Evolutionary conservation across 2,329 filamentous ascomycete genomes (phyloP).

Genomic region (Xylariaceae sp.): DNA sequence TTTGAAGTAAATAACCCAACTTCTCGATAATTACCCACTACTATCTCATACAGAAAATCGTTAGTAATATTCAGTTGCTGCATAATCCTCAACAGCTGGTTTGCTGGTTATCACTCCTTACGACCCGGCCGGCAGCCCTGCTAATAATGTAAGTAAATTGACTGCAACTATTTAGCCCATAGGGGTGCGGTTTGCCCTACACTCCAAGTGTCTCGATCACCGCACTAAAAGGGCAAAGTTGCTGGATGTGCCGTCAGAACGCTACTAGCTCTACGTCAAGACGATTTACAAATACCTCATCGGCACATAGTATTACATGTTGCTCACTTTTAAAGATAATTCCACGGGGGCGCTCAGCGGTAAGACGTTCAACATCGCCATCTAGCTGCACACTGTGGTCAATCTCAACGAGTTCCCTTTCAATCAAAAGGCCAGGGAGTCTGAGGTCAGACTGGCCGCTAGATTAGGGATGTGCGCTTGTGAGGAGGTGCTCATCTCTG

Average conservation of each 20-base stretch:
- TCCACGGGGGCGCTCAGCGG: conserved; percentile 52
- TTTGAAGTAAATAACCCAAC: no score
- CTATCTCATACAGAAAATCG: no score
- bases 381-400: conserved; percentile 55
- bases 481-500: not conserved
- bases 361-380: conserved; percentile 70
- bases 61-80: no score
- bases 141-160: conserved; percentile 29
- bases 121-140: conserved; percentile 47
- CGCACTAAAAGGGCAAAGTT: conserved; percentile 55
- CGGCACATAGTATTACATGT: conserved; percentile 63
- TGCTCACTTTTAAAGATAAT: conserved; percentile 61
- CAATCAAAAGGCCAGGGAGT: not conserved
- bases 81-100: not conserved
- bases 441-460: not conserved
- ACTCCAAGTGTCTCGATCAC: conserved; percentile 47
- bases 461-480: not conserved
- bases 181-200: conserved; percentile 45
- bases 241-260: conserved; percentile 56
- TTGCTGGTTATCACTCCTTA: conserved; percentile 43
- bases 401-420: not conserved
- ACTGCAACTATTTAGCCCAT: conserved; percentile 41
- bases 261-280: conserved; percentile 51
- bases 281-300: conserved; percentile 60
- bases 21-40: no score